Evolutionary conservation across 805 yeast genomes (phyloP), one percentile per base, ranked within the genome.

Genomic region (Candida takata): DNA sequence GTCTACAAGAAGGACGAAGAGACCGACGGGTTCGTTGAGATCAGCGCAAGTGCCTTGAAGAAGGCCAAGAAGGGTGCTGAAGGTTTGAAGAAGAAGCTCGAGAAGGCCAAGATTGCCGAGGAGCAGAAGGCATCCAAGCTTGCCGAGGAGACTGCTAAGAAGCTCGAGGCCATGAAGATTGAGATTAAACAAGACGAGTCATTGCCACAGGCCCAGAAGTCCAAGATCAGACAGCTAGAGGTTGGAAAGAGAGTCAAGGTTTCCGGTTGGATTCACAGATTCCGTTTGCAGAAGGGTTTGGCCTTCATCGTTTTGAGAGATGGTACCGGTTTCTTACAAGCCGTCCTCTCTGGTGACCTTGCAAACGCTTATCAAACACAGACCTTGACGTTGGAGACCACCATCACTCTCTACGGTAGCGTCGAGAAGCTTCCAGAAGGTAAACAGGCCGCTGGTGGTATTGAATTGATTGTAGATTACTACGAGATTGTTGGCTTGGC

Each of bases 41-140:
- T 94, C 55, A 69, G 87, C 13, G 86, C 95, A 5, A 79, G 94
- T 35, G 97, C 95, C 6, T 65, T 90, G 57, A 92, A 92, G 67
- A 92, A 90, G 65, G 97, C 97, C 51, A 85, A 84, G 62, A 92
- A 92, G 61, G 97, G 95, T 41, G 92, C 83, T 38, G 97, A 88
- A 24, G 90, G 95, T 5, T 67, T 92, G 45, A 85, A 76, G 64
- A 90, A 88, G 67, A 74, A 74, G 45, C 66, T 63, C 13, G 63
- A 63, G 41, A 72, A 68, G 48, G 69, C 76, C 49, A 70, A 71
- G 52, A 54, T 70, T 47, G 76, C 71, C 25, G 78, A 77, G 47
- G 64, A 61, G 47, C 64, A 70, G 45, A 60, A 65, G 48, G 63
- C 72, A 32, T 65, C 70, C 36, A 75, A 74, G 51, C 80, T 74